These are phyloP conservation scores for Apiotrichum sp. DNA, from an alignment of 1,284 basidiomycete species.

Conservation along the genomic window DNA sequence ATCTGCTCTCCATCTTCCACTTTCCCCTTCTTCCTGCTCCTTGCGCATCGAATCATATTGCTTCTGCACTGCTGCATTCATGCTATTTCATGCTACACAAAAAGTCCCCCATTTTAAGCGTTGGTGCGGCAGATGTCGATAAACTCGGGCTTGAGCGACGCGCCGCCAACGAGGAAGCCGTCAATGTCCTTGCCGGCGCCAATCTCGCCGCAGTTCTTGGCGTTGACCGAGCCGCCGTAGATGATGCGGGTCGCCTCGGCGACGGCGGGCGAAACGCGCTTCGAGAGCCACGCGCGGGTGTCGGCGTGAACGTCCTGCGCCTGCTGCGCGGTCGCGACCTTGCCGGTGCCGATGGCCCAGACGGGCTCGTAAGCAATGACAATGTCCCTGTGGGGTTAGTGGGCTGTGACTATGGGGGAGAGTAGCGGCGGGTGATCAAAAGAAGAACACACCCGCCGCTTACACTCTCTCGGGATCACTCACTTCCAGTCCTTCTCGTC, in stretches of 20 bases:
- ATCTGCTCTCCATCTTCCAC: too few relatives aligned
- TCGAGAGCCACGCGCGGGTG: conserved; percentile 70
- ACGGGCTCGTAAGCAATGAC: conserved; percentile 96
- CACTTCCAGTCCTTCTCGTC: conserved; percentile 73
- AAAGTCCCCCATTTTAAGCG: conserved; percentile 8
- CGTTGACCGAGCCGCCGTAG: conserved; percentile 92
- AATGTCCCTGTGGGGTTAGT: conserved; percentile 57
- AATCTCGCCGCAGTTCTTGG: conserved; percentile 78
- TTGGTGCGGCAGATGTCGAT: conserved; percentile 79
- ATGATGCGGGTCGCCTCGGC: conserved; percentile 80
- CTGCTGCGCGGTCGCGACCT: conserved; percentile 73
- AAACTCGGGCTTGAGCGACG: conserved; percentile 96
- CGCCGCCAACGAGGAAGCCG: conserved; percentile 98
- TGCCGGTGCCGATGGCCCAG: conserved; percentile 98
- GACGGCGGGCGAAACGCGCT: conserved; percentile 61
- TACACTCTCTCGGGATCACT: conserved; percentile 22
- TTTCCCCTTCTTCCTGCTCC: too few relatives aligned
- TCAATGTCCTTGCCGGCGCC: conserved; percentile 76
- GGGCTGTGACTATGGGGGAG: background rate
- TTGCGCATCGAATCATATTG: too few relatives aligned
- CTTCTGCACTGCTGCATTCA: too few relatives aligned
- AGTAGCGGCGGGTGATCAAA: background rate
- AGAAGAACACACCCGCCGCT: background rate
- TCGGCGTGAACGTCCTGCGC: conserved; percentile 89
- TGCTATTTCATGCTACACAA: too few relatives aligned